These are phyloP conservation scores for Cryptosporidium xiaoi DNA, from an alignment of 169 alveolate genomes.

Conservation along the genomic window DNA sequence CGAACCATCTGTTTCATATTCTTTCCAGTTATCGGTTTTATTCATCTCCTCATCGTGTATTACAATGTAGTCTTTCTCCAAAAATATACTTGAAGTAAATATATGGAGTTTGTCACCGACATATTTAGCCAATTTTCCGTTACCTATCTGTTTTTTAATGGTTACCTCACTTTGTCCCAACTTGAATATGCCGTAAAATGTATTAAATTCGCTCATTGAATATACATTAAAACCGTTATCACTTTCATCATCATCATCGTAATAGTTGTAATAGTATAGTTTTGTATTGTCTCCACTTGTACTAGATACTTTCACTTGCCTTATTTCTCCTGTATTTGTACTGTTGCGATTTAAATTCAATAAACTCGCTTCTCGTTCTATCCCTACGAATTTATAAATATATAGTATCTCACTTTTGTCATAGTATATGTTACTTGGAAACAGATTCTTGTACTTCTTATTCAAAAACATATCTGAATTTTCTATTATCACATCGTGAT, in stretches of 20 bases:
- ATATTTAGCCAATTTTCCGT: background rate
- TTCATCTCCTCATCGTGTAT: background rate
- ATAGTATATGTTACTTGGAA: constrained; percentile 9
- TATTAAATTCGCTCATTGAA: constrained; percentile 28
- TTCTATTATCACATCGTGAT: background rate
- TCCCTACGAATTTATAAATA: constrained; percentile 17
- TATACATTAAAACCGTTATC: background rate
- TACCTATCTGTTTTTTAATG: background rate
- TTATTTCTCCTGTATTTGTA: background rate
- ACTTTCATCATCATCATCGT: too few relatives aligned
- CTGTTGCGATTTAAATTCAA: background rate
- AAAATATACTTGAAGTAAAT: constrained; percentile 27
- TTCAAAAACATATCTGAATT: background rate
- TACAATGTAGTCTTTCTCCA: background rate
- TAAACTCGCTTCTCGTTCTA: constrained; percentile 14
- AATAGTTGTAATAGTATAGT: background rate
- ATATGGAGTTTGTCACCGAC: background rate
- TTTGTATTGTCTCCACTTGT: background rate
- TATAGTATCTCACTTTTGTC: background rate
- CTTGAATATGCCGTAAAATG: constrained; percentile 18
- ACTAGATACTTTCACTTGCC: background rate
- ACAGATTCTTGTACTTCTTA: background rate
- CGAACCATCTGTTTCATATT: background rate
- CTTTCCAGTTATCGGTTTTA: background rate
- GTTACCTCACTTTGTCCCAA: constrained; percentile 11